Conservation (phyloP, 225 moss, liverwort and hornwort species). For the Climacium dendroides region DNA sequence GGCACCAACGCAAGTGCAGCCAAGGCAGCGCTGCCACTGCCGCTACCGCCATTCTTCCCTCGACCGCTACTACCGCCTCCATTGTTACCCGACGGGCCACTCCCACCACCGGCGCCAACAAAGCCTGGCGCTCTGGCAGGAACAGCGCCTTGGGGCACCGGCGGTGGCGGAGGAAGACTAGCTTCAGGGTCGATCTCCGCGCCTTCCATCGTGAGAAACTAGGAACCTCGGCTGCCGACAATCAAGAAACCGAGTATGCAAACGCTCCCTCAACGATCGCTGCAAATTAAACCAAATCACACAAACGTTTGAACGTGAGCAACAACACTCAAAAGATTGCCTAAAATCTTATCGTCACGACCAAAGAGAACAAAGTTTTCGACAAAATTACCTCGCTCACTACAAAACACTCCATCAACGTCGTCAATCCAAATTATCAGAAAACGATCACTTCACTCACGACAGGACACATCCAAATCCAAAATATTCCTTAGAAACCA, state of each 20-base stretch:
- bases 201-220: not conserved
- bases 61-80: not conserved
- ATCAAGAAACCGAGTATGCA: not conserved
- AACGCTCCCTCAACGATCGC: not conserved
- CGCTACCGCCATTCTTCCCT: not conserved
- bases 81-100: not conserved
- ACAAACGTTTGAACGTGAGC: not conserved
- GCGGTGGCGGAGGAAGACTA: conserved; percentile 16
- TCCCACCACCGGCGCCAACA: not conserved
- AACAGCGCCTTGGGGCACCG: conserved; percentile 15
- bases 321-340: no score
- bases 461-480: not conserved
- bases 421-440: not conserved
- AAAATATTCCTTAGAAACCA: not conserved
- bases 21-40: not conserved
- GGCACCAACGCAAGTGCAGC: conserved; percentile 11
- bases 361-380: not conserved
- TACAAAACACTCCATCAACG: not conserved
- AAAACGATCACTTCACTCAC: not conserved
- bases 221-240: not conserved
- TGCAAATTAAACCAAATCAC: not conserved
- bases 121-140: conserved; percentile 1
- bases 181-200: not conserved
- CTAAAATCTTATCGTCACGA: not conserved
- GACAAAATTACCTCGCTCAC: not conserved